phyloP scores from a whole-genome alignment of 441 rosid genomes.

The Bocquillonia castaneifolia region DNA sequence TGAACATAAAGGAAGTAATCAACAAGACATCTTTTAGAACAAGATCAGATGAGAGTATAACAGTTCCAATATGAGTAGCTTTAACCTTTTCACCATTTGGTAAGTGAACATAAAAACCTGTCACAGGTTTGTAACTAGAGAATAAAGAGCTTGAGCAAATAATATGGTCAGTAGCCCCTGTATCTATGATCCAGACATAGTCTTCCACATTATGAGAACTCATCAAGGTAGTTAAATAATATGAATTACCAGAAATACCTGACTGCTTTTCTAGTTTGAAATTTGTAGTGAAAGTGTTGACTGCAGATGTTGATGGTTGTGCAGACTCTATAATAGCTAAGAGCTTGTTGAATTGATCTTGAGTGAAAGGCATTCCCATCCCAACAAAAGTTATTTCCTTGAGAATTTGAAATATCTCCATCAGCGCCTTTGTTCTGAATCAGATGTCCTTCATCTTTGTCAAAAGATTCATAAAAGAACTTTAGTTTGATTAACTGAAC shows the following conservation, averaged over 20 bases:
- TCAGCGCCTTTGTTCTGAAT: too few relatives aligned
- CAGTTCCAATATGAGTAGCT: neutral
- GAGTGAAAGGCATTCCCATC: too few relatives aligned
- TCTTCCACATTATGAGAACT: neutral
- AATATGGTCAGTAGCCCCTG: neutral
- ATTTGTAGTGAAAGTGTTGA: too few relatives aligned
- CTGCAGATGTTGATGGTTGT: too few relatives aligned
- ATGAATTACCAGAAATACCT: neutral
- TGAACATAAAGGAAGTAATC: neutral
- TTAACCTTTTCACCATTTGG: neutral
- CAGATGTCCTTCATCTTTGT: too few relatives aligned
- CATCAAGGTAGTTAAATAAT: neutral
- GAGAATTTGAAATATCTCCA: too few relatives aligned
- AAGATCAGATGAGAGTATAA: neutral
- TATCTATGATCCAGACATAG: too few relatives aligned
- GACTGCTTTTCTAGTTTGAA: too few relatives aligned
- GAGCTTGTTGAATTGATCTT: too few relatives aligned
- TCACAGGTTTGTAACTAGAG: neutral
- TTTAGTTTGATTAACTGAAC: neutral
- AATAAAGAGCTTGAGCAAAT: neutral
- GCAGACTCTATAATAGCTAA: too few relatives aligned
- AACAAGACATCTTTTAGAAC: neutral
- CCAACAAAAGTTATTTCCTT: too few relatives aligned
- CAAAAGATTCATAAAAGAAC: too few relatives aligned
- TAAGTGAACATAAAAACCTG: neutral